Percentiles rank a stretch among this genome's conserved stretches.
Conservation (phyloP, 768 basidiomycete species). For the Hygrocybe punicea region DNA sequence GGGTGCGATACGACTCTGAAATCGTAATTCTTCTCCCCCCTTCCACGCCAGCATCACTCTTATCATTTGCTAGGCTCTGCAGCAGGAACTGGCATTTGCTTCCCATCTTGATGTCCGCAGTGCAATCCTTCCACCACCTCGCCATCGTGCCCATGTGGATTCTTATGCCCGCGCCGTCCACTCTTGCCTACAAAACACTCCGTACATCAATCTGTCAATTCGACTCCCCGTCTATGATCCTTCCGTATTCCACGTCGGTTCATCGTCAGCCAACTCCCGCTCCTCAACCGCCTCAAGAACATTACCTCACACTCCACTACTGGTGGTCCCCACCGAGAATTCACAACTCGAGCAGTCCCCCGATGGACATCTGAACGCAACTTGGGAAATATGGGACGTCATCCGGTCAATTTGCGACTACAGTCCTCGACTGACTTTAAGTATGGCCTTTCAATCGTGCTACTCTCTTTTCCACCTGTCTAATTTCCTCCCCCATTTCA, state of each 20-base stretch:
- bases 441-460: constrained; percentile 39
- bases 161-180: constrained; percentile 92
- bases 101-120: constrained; percentile 85
- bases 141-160: constrained; percentile 75
- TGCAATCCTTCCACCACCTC: constrained; percentile 85
- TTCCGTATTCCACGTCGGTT: constrained; percentile 47
- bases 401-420: constrained; percentile 89
- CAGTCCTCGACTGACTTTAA: constrained; percentile 65
- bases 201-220: constrained; percentile 77
- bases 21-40: constrained; percentile 55
- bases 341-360: constrained; percentile 34
- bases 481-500: constrained; percentile 2
- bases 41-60: constrained; percentile 12
- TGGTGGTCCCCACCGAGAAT: constrained; percentile 37
- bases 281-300: background rate
- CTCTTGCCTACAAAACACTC: constrained; percentile 64
- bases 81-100: constrained; percentile 90
- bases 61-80: constrained; percentile 62
- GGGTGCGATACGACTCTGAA: constrained; percentile 94
- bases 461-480: constrained; percentile 1
- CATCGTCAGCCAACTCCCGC: constrained; percentile 22
- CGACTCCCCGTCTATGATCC: constrained; percentile 82
- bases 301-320: constrained; percentile 29
- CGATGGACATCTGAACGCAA: constrained; percentile 62
- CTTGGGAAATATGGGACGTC: constrained; percentile 99